Base-by-base conservation (phyloP, 2,329 filamentous ascomycete genomes). In the Pseudogymnoascus sp. region DNA sequence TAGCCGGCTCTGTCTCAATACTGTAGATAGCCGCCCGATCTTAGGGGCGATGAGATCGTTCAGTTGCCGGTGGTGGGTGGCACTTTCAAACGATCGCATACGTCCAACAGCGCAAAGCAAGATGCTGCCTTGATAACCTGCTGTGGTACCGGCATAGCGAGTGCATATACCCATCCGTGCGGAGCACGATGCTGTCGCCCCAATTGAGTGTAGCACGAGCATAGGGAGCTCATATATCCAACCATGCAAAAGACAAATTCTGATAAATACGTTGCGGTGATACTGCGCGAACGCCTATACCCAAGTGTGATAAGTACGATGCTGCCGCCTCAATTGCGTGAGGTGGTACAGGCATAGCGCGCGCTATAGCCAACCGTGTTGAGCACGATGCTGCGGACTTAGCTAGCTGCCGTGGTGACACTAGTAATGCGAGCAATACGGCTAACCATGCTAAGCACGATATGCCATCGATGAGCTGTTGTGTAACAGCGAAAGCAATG, bases 1-100 rank as follows among this genome's bases (percentile, higher is more conserved):
- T 55, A 55, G n/a, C 45, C 45, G 25, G 18, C n/a, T 18, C 25
- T 55, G 45, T 55, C 45, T 55, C 45, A 55, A 55, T 31, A 31
- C 45, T 55, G 45, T 55, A 33, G 45, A 55, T 55, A 55, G 25
- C 45, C 45, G 45, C n/a, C 25, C 6, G n/a, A 4, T 55, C n/a
- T n/a, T 33, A 33, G 8, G n/a, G 45, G 45, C n/a, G 25, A 31
- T 18, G 25, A 55, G 25, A 55, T 55, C 25, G 45, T 33, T 55
- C 6, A 55, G 45, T 33, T 33, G 45, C 25, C 25, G 45, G 21
- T 9, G 23, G 16, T 18, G 43, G 14, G 25, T 31, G 23, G n/a
- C 9, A 16, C 25, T 28, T 52, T 6, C 8, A 52, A 52, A 31
- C 25, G 8, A 52, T 52, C 45, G 45, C 45, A 28, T 18, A 52